Conservation (phyloP, 2,329 filamentous ascomycete genomes). For the Scytalidium sp. region DNA sequence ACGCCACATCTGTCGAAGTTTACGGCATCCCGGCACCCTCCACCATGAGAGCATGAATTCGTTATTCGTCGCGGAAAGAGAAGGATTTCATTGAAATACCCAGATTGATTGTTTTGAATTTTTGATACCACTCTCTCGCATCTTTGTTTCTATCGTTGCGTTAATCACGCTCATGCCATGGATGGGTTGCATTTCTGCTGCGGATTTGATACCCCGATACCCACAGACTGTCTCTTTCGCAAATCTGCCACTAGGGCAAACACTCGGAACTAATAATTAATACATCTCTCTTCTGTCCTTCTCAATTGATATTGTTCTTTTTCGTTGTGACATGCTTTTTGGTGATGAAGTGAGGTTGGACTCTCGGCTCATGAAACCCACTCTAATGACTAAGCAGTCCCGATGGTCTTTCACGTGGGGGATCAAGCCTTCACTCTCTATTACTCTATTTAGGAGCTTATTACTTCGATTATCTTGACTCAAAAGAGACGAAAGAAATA, state of each 20-base stretch:
- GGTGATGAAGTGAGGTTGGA: too few relatives aligned
- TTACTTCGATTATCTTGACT: too few relatives aligned
- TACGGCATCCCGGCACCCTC: slow-evolving; percentile 5
- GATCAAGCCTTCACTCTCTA: too few relatives aligned
- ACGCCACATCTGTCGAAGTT: slow-evolving; percentile 7
- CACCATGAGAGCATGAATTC: slow-evolving; percentile 19
- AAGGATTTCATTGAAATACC: slow-evolving; percentile 34
- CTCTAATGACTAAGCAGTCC: too few relatives aligned
- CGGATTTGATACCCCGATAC: slow-evolving; percentile 37
- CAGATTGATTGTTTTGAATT: slow-evolving; percentile 23
- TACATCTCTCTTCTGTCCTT: slow-evolving; percentile 24
- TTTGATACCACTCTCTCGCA: slow-evolving; percentile 34
- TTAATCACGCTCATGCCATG: slow-evolving; percentile 19
- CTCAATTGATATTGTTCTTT: too few relatives aligned
- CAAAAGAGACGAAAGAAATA: too few relatives aligned
- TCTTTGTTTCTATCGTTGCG: slow-evolving; percentile 22
- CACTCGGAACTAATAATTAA: slow-evolving; percentile 30
- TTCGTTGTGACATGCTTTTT: too few relatives aligned
- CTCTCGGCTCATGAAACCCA: too few relatives aligned
- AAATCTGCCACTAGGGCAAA: slow-evolving; percentile 35
- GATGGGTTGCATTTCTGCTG: slow-evolving; percentile 24
- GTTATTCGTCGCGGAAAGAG: slow-evolving; percentile 24
- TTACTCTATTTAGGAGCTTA: too few relatives aligned
- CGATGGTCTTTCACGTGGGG: too few relatives aligned
- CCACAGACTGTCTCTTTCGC: slow-evolving; percentile 33